Evolutionary conservation across 2,329 filamentous ascomycete genomes (phyloP).

Genomic region (Thielaviopsis euricoi): DNA sequence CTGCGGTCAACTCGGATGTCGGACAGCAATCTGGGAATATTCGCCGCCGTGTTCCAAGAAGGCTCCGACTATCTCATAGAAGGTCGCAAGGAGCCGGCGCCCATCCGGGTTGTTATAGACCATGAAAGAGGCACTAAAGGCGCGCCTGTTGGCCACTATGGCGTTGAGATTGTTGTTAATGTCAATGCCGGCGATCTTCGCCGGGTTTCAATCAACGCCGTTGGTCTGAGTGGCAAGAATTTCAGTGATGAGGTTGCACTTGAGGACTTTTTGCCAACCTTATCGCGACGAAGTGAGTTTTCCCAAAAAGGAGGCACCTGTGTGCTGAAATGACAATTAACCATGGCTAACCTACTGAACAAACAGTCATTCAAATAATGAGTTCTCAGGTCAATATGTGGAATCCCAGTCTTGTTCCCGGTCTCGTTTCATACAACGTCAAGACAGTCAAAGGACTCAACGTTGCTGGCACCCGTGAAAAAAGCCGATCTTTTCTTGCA

Average conservation of each 20-base stretch:
- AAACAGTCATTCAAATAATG: constrained; percentile 52
- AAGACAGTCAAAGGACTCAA: constrained; percentile 58
- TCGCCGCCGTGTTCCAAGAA: constrained; percentile 58
- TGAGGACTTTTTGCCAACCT: constrained; percentile 56
- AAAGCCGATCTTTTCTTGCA: constrained; percentile 51
- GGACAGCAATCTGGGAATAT: constrained; percentile 41
- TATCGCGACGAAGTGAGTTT: constrained; percentile 54
- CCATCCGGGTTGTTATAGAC: constrained; percentile 58
- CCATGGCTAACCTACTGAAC: background rate
- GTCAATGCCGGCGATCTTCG: constrained; percentile 35
- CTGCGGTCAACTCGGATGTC: constrained; percentile 51
- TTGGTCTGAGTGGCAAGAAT: constrained; percentile 52
- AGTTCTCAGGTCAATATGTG: constrained; percentile 52
- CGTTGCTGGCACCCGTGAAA: constrained; percentile 45
- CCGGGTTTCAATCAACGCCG: constrained; percentile 32
- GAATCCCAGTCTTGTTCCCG: constrained; percentile 46
- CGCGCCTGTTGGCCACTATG: constrained; percentile 47
- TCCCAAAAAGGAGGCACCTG: too few species aligned
- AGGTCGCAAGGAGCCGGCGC: constrained; percentile 49
- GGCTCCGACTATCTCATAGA: constrained; percentile 43
- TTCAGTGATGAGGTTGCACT: constrained; percentile 57
- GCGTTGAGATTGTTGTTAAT: constrained; percentile 55
- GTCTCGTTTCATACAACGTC: constrained; percentile 61
- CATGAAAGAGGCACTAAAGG: constrained; percentile 49
- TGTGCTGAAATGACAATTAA: constrained; percentile 17